phyloP scores from a whole-genome alignment of 169 alveolate genomes.

The Babesia bigemina region DNA sequence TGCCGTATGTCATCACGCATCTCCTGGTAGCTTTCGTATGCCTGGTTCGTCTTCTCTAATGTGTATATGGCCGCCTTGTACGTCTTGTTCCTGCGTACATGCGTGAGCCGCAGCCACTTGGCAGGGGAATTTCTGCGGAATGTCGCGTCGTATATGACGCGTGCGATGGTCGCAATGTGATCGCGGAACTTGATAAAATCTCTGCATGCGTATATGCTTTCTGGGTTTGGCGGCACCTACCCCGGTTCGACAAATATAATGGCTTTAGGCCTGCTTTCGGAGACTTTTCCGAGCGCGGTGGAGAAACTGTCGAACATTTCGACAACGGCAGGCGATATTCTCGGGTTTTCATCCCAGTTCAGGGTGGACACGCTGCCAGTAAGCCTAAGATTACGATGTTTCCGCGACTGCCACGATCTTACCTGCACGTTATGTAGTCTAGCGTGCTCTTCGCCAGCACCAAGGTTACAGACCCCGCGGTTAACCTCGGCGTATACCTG shows the following conservation, averaged over 20 bases:
- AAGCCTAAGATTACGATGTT: constrained; percentile 29
- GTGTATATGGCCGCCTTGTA: constrained; percentile 48
- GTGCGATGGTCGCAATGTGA: constrained; percentile 75
- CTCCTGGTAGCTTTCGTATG: constrained; percentile 34
- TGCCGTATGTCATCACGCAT: constrained; percentile 37
- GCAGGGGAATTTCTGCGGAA: constrained; percentile 71
- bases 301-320: constrained; percentile 75
- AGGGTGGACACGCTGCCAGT: constrained; percentile 47
- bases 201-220: constrained; percentile 29
- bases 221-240: constrained; percentile 22
- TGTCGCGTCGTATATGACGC: constrained; percentile 74
- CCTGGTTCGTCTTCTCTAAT: constrained; percentile 20
- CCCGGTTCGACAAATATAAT: constrained; percentile 58
- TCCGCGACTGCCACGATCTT: constrained; percentile 4
- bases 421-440: constrained; percentile 78
- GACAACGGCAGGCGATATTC: constrained; percentile 75
- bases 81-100: constrained; percentile 52
- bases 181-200: constrained; percentile 75
- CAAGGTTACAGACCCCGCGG: constrained; percentile 35
- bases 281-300: constrained; percentile 59
- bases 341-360: constrained; percentile 75
- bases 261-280: constrained; percentile 20
- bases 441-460: constrained; percentile 72
- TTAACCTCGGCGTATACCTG: background rate
- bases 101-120: constrained; percentile 54